phyloP scores from a whole-genome alignment of 2,329 filamentous ascomycete genomes.

The Penicillium sp. region DNA sequence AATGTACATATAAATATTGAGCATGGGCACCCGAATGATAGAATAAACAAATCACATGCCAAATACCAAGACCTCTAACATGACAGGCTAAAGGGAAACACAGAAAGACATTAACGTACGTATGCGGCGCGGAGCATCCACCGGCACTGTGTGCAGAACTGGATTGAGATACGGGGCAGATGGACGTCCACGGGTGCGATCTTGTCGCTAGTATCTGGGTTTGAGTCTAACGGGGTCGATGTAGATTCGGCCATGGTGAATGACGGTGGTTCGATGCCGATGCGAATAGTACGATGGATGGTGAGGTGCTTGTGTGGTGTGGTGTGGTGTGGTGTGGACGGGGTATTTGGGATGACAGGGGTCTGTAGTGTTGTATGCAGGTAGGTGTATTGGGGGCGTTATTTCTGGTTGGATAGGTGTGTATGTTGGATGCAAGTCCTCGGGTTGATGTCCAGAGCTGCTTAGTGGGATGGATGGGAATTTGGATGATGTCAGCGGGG shows the following conservation, averaged over 20 bases:
- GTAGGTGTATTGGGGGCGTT: no score
- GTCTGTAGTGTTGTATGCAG: neutral
- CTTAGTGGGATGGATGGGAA: conserved; percentile 2
- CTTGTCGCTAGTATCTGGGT: neutral
- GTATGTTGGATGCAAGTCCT: neutral
- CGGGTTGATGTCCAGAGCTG: neutral
- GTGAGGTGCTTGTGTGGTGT: neutral
- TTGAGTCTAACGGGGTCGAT: neutral
- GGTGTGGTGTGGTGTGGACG: neutral
- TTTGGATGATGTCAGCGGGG: conserved; percentile 21
- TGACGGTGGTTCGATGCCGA: neutral
- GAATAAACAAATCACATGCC: neutral
- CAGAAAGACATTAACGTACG: conserved; percentile 43
- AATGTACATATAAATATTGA: no score
- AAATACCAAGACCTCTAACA: neutral
- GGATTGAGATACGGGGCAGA: conserved; percentile 71
- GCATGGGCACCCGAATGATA: no score
- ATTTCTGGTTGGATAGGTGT: neutral
- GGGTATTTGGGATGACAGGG: neutral
- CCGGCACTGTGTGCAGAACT: conserved; percentile 87
- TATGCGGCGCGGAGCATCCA: conserved; percentile 85
- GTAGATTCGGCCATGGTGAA: neutral
- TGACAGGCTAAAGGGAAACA: neutral
- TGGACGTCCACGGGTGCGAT: neutral
- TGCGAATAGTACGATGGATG: neutral